These are phyloP conservation scores for Immersiporthe knoxdaviesiana DNA, from an alignment of 2,329 filamentous ascomycete genomes.

Conservation along the genomic window DNA sequence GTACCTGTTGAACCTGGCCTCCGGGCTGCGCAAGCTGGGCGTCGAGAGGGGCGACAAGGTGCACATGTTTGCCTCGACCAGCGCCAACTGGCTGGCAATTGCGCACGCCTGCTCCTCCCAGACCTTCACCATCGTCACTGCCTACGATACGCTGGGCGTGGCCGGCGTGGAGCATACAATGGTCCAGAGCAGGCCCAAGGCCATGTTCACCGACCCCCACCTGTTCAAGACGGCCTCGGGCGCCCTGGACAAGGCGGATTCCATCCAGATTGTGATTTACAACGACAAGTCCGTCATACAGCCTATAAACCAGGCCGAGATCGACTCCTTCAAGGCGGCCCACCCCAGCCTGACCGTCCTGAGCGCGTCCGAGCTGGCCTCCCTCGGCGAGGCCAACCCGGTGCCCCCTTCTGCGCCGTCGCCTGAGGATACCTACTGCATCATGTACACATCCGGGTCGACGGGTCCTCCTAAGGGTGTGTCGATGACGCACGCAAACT, in stretches of 20 bases:
- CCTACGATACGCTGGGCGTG: slow-evolving; percentile 89
- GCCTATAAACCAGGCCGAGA: slow-evolving; percentile 55
- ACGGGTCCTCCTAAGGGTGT: slow-evolving; percentile 90
- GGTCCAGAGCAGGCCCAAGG: slow-evolving; percentile 75
- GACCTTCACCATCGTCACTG: slow-evolving; percentile 88
- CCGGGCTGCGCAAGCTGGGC: slow-evolving; percentile 75
- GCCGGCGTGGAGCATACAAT: slow-evolving; percentile 85
- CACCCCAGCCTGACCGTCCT: slow-evolving; percentile 58
- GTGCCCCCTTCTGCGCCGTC: slow-evolving; percentile 72
- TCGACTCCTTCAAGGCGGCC: slow-evolving; percentile 60
- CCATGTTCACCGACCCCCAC: slow-evolving; percentile 86
- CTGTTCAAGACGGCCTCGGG: slow-evolving; percentile 65
- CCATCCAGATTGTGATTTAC: slow-evolving; percentile 64
- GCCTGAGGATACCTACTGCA: slow-evolving; percentile 79
- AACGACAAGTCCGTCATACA: slow-evolving; percentile 55
- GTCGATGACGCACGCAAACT: slow-evolving; percentile 76
- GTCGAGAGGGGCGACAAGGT: slow-evolving; percentile 68
- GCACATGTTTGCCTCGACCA: slow-evolving; percentile 85
- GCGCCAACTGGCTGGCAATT: slow-evolving; percentile 80
- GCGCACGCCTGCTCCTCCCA: slow-evolving; percentile 80
- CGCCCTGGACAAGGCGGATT: slow-evolving; percentile 59
- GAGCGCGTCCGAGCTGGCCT: slow-evolving; percentile 58
- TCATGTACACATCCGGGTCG: slow-evolving; percentile 87
- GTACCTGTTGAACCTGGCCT: slow-evolving; percentile 69
- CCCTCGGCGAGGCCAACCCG: slow-evolving; percentile 68